Evolutionary conservation across 1,284 basidiomycete genomes (phyloP).

Genomic region (Ustilago esculenta): DNA sequence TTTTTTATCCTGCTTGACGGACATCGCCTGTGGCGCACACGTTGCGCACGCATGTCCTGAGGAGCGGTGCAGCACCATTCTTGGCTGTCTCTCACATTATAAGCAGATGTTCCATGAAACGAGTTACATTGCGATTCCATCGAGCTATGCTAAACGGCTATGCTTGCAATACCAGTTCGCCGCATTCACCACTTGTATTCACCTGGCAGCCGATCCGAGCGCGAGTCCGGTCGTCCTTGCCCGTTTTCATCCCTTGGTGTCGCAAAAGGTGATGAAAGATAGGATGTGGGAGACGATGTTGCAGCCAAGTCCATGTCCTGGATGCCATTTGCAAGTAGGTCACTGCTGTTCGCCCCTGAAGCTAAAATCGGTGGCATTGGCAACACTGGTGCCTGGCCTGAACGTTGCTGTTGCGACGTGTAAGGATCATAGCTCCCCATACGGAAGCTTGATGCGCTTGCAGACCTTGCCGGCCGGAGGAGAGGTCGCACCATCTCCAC

Average conservation of each 20-base stretch:
- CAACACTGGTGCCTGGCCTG: background rate
- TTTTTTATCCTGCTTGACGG: too few relatives aligned
- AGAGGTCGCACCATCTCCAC: slow-evolving; percentile 58
- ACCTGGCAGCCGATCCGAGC: slow-evolving; percentile 29
- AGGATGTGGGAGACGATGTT: slow-evolving; percentile 23
- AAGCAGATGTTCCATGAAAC: too few relatives aligned
- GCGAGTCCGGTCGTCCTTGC: slow-evolving; percentile 1
- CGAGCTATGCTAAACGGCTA: background rate
- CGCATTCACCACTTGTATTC: slow-evolving; percentile 40
- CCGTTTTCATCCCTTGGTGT: slow-evolving; percentile 7
- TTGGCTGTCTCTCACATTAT: too few relatives aligned
- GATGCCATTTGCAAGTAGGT: slow-evolving; percentile 9
- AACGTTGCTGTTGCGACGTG: background rate
- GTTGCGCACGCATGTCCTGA: too few relatives aligned
- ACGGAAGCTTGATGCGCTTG: slow-evolving; percentile 41
- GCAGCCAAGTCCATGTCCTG: slow-evolving; percentile 21
- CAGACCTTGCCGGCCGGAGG: slow-evolving; percentile 44
- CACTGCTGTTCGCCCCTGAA: background rate
- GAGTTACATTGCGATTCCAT: too few relatives aligned
- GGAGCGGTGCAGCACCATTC: too few relatives aligned
- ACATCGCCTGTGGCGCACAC: too few relatives aligned
- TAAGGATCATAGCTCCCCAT: slow-evolving; percentile 35
- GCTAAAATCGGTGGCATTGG: too few relatives aligned
- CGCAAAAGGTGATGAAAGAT: slow-evolving; percentile 30
- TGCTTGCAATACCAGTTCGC: background rate